These are phyloP conservation scores for Mycosarcoma maydis DNA, from an alignment of 1,284 basidiomycete species.

Conservation along the genomic window DNA sequence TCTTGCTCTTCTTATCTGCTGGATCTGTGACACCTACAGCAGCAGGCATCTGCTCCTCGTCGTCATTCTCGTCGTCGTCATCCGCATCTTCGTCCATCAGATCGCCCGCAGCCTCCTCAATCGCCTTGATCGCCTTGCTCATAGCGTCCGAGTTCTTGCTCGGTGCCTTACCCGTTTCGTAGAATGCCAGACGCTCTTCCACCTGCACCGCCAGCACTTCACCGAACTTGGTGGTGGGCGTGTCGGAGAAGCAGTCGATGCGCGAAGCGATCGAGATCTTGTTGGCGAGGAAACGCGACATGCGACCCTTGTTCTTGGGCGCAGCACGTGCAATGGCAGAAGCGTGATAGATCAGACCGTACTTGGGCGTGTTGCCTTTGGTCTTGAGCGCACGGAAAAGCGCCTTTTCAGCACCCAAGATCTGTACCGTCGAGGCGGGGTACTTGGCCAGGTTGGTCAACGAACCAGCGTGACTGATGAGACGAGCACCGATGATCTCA, in stretches of 20 bases:
- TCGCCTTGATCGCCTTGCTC: conserved; percentile 82
- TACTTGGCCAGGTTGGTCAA: conserved; percentile 93
- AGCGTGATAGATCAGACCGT: conserved; percentile 92
- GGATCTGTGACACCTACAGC: conserved; percentile 57
- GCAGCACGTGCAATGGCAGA: conserved; percentile 85
- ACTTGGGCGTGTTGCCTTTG: conserved; percentile 98
- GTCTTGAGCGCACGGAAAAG: conserved; percentile 98
- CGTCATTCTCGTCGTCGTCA: conserved; percentile 71
- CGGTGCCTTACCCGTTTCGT: conserved; percentile 72
- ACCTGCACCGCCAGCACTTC: conserved; percentile 93
- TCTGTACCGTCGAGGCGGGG: conserved; percentile 98
- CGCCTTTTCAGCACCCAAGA: conserved; percentile 97
- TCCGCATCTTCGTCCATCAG: conserved; percentile 76
- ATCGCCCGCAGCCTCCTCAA: conserved; percentile 77
- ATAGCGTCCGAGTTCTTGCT: conserved; percentile 70
- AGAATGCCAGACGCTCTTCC: conserved; percentile 93
- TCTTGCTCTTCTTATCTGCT: conserved; percentile 69
- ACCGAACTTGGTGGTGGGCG: conserved; percentile 89
- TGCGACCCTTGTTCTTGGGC: conserved; percentile 95
- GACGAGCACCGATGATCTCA: conserved; percentile 91
- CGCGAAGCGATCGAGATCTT: conserved; percentile 98
- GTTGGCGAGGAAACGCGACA: conserved; percentile 81
- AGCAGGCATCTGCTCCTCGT: conserved; percentile 71
- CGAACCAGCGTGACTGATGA: conserved; percentile 96
- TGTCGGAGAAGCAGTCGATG: conserved; percentile 93